These are phyloP conservation scores for Blastomyces gilchristii DNA, from an alignment of 2,329 filamentous ascomycete species.

Conservation along the genomic window DNA sequence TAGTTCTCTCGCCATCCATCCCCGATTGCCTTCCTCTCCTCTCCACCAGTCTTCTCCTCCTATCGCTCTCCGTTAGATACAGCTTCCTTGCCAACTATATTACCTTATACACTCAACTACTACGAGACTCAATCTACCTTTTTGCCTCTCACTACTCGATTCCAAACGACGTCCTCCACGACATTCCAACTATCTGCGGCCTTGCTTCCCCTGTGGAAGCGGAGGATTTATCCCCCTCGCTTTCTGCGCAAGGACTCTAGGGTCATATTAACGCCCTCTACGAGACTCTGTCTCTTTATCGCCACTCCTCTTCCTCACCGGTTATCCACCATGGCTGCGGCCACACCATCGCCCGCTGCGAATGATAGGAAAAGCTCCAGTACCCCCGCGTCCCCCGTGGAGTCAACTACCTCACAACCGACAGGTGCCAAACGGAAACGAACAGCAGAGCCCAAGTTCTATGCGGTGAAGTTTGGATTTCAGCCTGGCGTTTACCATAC, in stretches of 20 bases:
- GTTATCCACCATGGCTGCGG: constrained; percentile 1
- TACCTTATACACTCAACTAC: neutral
- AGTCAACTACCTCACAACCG: constrained; percentile 26
- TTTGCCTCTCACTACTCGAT: neutral
- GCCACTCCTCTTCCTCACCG: constrained; percentile 5
- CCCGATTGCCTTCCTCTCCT: neutral
- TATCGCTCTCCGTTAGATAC: neutral
- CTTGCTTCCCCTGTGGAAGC: constrained; percentile 20
- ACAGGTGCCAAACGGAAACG: constrained; percentile 49
- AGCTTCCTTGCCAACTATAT: neutral
- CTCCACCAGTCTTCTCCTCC: constrained; percentile 1
- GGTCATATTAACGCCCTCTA: constrained; percentile 15
- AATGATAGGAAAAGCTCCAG: constrained; percentile 25
- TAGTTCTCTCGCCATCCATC: too few species aligned
- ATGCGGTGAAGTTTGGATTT: constrained; percentile 52
- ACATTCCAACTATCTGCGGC: constrained; percentile 6
- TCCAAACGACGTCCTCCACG: neutral
- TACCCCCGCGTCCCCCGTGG: constrained; percentile 28
- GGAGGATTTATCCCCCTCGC: constrained; percentile 16
- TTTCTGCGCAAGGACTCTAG: constrained; percentile 19
- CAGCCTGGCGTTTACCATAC: constrained; percentile 53
- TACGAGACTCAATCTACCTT: neutral
- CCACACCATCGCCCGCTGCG: constrained; percentile 5
- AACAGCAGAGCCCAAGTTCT: constrained; percentile 45
- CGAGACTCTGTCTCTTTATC: constrained; percentile 13